These are phyloP conservation scores for Sanguinoderma infundibulare DNA, from an alignment of 1,284 basidiomycete species.

Conservation along the genomic window DNA sequence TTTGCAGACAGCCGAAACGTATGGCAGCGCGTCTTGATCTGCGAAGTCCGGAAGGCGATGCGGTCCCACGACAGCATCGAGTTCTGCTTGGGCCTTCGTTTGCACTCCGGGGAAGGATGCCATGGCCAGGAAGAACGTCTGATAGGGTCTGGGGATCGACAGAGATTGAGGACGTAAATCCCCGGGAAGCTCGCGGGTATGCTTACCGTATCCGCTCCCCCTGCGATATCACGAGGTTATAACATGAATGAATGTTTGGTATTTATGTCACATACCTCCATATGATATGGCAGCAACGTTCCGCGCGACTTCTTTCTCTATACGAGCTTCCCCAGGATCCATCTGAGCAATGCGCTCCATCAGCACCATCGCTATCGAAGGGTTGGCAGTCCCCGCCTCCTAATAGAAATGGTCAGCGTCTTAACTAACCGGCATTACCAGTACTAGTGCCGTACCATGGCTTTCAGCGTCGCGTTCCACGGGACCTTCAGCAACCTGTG, in stretches of 20 bases:
- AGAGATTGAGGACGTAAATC: neutral
- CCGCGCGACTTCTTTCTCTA: neutral
- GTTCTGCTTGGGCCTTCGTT: constrained; percentile 28
- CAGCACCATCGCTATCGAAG: constrained; percentile 6
- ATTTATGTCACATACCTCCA: neutral
- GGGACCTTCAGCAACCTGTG: neutral
- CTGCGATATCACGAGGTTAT: neutral
- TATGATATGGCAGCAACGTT: neutral
- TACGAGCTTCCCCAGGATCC: neutral
- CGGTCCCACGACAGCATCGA: constrained; percentile 25
- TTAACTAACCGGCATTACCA: neutral
- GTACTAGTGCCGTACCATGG: constrained; percentile 8
- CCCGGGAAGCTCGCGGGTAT: neutral
- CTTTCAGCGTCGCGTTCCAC: neutral
- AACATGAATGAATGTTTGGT: neutral
- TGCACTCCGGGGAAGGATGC: constrained; percentile 27
- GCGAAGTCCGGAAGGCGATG: constrained; percentile 26
- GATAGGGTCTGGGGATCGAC: neutral
- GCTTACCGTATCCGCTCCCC: neutral
- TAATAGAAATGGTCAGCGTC: neutral
- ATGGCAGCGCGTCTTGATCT: constrained; percentile 27
- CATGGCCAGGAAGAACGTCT: constrained; percentile 26
- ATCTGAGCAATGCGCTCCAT: constrained; percentile 3
- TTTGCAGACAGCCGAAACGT: constrained; percentile 29
- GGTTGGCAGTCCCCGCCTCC: neutral